phyloP scores from a whole-genome alignment of 1,284 basidiomycete species.

The Sporisorium iseilematis-ciliati region DNA sequence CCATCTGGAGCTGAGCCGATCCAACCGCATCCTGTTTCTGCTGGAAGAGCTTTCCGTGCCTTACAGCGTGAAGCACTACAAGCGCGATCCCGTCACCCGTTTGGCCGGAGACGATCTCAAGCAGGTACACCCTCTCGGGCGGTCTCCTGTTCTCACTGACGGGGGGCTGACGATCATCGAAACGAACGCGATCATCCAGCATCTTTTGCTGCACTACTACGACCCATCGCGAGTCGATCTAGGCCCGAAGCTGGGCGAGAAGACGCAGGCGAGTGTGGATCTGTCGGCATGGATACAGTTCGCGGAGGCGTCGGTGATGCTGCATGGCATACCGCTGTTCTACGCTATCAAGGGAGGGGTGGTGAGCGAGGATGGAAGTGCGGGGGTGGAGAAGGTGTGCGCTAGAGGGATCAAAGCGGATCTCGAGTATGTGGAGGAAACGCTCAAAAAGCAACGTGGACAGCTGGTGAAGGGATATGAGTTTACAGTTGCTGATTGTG shows the following conservation, averaged over 20 bases:
- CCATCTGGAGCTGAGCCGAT: constrained; percentile 38
- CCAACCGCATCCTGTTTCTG: constrained; percentile 38
- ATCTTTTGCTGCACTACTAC: constrained; percentile 42
- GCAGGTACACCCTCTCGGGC: constrained; percentile 37
- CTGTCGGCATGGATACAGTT: constrained; percentile 41
- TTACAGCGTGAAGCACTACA: constrained; percentile 32
- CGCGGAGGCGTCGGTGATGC: constrained; percentile 33
- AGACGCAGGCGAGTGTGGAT: constrained; percentile 29
- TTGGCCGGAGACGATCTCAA: constrained; percentile 40
- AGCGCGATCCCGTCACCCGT: constrained; percentile 36
- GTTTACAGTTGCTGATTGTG: constrained; percentile 42
- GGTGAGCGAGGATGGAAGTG: constrained; percentile 13
- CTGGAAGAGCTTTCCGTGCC: constrained; percentile 38
- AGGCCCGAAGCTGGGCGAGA: constrained; percentile 26
- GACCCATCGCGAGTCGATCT: constrained; percentile 13
- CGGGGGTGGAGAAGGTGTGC: constrained; percentile 24
- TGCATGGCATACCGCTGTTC: constrained; percentile 34
- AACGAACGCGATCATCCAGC: constrained; percentile 36
- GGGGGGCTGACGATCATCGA: constrained; percentile 37
- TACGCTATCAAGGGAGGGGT: constrained; percentile 33
- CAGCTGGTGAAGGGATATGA: constrained; percentile 24
- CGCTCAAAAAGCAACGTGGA: constrained; percentile 21
- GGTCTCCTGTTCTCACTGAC: constrained; percentile 42
- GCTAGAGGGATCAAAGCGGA: constrained; percentile 28
- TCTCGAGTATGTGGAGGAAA: constrained; percentile 30